Evolutionary conservation across 306 rosid species (phyloP), one percentile per base, ranked within the genome.

Genomic region (Corylus americana): DNA sequence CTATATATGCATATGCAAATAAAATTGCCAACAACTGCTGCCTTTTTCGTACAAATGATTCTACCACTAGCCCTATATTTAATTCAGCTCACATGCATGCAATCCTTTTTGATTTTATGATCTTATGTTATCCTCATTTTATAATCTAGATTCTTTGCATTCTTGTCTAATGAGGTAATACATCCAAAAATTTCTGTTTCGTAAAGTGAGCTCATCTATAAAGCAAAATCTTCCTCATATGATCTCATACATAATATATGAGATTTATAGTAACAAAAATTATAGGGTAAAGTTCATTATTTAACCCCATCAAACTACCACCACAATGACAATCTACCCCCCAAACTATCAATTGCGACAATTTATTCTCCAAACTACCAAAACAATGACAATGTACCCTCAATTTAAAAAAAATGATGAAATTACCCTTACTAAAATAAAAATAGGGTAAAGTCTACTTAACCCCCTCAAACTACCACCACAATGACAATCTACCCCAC

Each of bases 41-140:
- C 70, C 9, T 29, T 67, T 67, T 48, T 51, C 4, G 12, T 59
- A 47, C 61, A 71, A 71, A 50, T 71, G 45, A 48, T 71, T 29
- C 62, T 5, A 29, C 31, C 12, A 25, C 48, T 51, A 55, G 44
- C 71, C 17, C 8, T 47, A 61, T n/a, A 47, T 61, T 47, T 63
- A 49, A 11, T 18, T 31, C 58, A 50, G 62, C 35, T 35, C 49
- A 64, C 73, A 63, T 64, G 74, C 74, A 67, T 66, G 51, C 27
- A 63, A 53, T 11, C 9, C 63, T 45, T 64, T 64, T 42, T 20
- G 1, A 31, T 77, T 7, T 49, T 20, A 37, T 35, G 45, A 42
- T n/a, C 2, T 17, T 63, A 4, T 48, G 48, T 17, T 22, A 22
- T 76, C 27, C 47, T 62, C 61, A 76, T 29, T 37, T 35, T 68